Conservation (phyloP, 2,329 filamentous ascomycete genomes). For the Akanthomyces uredinophilus region DNA sequence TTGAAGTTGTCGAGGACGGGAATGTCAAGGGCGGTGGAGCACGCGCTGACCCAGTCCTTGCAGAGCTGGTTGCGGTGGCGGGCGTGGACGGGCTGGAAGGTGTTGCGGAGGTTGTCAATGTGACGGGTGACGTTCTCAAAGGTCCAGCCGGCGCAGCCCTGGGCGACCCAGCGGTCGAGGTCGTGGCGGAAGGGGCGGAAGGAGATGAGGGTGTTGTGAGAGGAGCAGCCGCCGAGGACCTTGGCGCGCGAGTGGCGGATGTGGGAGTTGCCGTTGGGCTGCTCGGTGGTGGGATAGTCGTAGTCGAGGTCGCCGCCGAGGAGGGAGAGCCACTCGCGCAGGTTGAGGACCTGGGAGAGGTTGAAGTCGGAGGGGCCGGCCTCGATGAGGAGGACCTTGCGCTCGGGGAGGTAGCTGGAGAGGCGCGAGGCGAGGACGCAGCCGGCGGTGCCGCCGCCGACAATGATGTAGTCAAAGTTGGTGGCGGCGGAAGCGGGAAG, state of each 20-base stretch:
- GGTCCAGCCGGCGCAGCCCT: slow-evolving; percentile 80
- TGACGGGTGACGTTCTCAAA: slow-evolving; percentile 80
- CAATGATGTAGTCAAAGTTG: slow-evolving; percentile 78
- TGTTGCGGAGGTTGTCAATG: slow-evolving; percentile 80
- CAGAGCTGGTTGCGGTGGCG: slow-evolving; percentile 86
- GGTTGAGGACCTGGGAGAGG: slow-evolving; percentile 78
- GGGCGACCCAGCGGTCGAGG: slow-evolving; percentile 73
- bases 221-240: slow-evolving; percentile 87
- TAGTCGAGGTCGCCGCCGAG: slow-evolving; percentile 87
- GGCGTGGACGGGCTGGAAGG: slow-evolving; percentile 81
- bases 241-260: slow-evolving; percentile 91
- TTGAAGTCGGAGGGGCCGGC: slow-evolving; percentile 85
- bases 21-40: slow-evolving; percentile 72
- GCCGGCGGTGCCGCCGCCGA: slow-evolving; percentile 80
- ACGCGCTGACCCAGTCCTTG: slow-evolving; percentile 82
- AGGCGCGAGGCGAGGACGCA: slow-evolving; percentile 78
- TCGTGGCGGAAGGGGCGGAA: slow-evolving; percentile 91
- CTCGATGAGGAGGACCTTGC: slow-evolving; percentile 78
- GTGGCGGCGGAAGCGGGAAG: slow-evolving; percentile 59
- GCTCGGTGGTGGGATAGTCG: slow-evolving; percentile 83
- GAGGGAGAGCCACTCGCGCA: slow-evolving; percentile 81
- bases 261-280: slow-evolving; percentile 86
- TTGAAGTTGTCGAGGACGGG: slow-evolving; percentile 85
- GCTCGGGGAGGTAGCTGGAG: slow-evolving; percentile 76
- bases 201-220: slow-evolving; percentile 89